Conservation (phyloP, 768 basidiomycete genomes). For the Imleria badia region DNA sequence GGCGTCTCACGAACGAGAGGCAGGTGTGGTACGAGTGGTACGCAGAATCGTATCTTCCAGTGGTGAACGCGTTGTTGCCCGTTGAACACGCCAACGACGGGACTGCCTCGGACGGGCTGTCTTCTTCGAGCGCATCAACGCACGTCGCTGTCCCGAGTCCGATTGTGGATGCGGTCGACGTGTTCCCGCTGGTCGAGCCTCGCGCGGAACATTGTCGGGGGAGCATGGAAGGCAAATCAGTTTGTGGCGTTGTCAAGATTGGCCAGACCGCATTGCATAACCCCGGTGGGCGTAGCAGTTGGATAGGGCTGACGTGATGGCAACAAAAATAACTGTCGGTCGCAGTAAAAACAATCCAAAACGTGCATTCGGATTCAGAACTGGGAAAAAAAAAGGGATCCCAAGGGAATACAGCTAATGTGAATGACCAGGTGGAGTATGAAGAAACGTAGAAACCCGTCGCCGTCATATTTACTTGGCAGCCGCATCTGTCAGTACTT, state of each 20-base stretch:
- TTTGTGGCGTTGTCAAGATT: constrained; percentile 72
- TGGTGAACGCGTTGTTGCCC: constrained; percentile 38
- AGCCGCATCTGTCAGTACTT: not conserved
- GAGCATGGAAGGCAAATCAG: constrained; percentile 19
- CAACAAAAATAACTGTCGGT: not conserved
- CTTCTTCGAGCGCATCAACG: constrained; percentile 30
- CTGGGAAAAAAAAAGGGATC: too few species aligned
- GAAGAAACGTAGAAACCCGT: not conserved
- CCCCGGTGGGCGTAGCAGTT: constrained; percentile 84
- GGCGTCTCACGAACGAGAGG: constrained; percentile 86
- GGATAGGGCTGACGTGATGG: constrained; percentile 68
- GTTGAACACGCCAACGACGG: constrained; percentile 19
- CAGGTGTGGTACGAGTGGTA: constrained; percentile 99
- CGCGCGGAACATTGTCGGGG: constrained; percentile 11
- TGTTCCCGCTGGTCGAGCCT: constrained; percentile 26
- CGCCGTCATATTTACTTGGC: too few species aligned
- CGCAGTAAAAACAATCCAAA: not conserved
- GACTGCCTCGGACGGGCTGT: constrained; percentile 17
- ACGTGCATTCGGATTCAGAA: too few species aligned
- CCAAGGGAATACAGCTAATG: too few species aligned
- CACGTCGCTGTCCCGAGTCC: constrained; percentile 56
- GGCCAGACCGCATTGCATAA: constrained; percentile 94
- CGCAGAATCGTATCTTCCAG: constrained; percentile 86
- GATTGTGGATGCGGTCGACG: constrained; percentile 64
- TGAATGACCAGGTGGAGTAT: too few species aligned